Percentiles rank a stretch among this genome's conserved stretches.
Evolutionary conservation across 2,329 filamentous ascomycete genomes (phyloP).

Genomic region (Pyricularia grisea): DNA sequence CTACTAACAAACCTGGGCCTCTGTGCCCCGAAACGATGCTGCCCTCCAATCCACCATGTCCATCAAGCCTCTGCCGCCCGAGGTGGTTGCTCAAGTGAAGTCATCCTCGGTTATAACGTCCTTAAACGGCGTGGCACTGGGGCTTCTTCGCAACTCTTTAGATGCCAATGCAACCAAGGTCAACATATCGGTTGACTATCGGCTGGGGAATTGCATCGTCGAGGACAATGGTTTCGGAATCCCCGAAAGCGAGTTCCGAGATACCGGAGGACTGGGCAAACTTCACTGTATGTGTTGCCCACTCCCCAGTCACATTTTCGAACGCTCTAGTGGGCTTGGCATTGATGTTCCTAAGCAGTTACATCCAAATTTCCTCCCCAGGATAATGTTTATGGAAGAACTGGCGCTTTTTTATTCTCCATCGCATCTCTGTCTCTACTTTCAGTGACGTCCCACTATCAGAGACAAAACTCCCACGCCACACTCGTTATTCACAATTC

Average conservation of each 20-base stretch:
- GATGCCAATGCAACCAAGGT: slow-evolving; percentile 67
- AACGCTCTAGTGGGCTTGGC: slow-evolving; percentile 7
- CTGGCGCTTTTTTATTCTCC: slow-evolving; percentile 70
- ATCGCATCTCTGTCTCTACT: slow-evolving; percentile 68
- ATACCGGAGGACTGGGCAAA: slow-evolving; percentile 61
- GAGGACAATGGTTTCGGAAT: slow-evolving; percentile 85
- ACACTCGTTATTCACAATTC: slow-evolving; percentile 63
- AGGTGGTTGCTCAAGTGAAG: slow-evolving; percentile 70
- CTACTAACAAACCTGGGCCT: neutral
- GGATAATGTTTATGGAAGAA: slow-evolving; percentile 48
- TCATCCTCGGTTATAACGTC: slow-evolving; percentile 75
- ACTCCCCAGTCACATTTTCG: neutral
- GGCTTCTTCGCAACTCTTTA: slow-evolving; percentile 73
- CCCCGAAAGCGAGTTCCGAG: slow-evolving; percentile 58
- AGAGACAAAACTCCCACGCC: slow-evolving; percentile 49
- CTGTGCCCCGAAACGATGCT: neutral
- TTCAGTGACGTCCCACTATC: slow-evolving; percentile 64
- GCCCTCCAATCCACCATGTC: slow-evolving; percentile 32
- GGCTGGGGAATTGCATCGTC: slow-evolving; percentile 64
- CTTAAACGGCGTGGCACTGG: slow-evolving; percentile 60
- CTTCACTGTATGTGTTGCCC: slow-evolving; percentile 52
- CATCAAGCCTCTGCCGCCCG: slow-evolving; percentile 60
- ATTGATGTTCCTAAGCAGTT: slow-evolving; percentile 36
- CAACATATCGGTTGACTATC: slow-evolving; percentile 63
- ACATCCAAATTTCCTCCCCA: slow-evolving; percentile 61